Evolutionary conservation across 768 basidiomycete genomes (phyloP).

Genomic region (Lentinula raphanica): DNA sequence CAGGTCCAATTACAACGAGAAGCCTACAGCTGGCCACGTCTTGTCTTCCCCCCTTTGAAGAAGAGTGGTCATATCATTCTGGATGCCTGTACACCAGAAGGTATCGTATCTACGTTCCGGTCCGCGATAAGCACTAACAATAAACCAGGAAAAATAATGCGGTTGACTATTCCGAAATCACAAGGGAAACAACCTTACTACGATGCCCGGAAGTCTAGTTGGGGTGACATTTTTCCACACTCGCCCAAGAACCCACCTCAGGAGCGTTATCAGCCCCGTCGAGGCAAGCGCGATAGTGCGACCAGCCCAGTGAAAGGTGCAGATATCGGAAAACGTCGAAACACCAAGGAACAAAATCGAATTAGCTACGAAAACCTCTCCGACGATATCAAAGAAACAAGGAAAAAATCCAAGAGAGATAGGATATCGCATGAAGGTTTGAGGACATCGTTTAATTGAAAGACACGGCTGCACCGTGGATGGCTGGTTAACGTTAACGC

Average conservation of each 20-base stretch:
- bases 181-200: conserved; percentile 95
- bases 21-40: conserved; percentile 84
- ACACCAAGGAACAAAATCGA: conserved; percentile 22
- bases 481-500: too few relatives aligned
- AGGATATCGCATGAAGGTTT: conserved; percentile 4
- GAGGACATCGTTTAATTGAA: not conserved
- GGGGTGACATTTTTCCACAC: conserved; percentile 97
- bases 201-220: conserved; percentile 87
- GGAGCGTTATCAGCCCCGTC: conserved; percentile 46
- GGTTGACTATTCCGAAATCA: conserved; percentile 85
- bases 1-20: conserved; percentile 59
- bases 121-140: not conserved
- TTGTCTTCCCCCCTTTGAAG: conserved; percentile 91
- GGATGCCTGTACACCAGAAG: conserved; percentile 81
- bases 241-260: conserved; percentile 72
- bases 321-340: conserved; percentile 54
- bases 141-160: conserved; percentile 81
- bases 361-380: conserved; percentile 33
- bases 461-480: too few relatives aligned
- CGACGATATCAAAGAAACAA: conserved; percentile 33
- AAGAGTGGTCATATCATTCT: conserved; percentile 87
- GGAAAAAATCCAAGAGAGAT: conserved; percentile 29
- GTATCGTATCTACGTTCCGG: conserved; percentile 32
- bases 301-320: conserved; percentile 28
- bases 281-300: conserved; percentile 21